Evolutionary conservation across 2,329 filamentous ascomycete species (phyloP).

Genomic region (Macrophomina pseudophaseolina): DNA sequence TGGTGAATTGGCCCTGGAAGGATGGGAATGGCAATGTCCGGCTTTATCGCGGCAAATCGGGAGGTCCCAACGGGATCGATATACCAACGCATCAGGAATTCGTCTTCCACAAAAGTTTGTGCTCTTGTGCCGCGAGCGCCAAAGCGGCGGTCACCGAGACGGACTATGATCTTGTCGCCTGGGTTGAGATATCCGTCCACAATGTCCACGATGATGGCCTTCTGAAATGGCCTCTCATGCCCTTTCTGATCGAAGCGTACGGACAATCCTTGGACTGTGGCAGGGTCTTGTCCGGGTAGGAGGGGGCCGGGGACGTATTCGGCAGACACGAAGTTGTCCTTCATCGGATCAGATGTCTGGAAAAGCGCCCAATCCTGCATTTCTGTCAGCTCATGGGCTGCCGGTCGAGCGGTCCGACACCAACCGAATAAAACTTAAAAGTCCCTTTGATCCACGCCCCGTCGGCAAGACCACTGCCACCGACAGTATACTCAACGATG

Average conservation of each 20-base stretch:
- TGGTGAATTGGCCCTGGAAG: constrained; percentile 31
- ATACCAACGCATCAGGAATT: constrained; percentile 44
- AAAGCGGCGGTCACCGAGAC: constrained; percentile 41
- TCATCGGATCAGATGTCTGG: constrained; percentile 38
- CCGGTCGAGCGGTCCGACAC: not conserved
- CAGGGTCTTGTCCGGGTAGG: constrained; percentile 38
- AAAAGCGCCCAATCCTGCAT: constrained; percentile 42
- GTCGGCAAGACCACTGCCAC: constrained; percentile 41
- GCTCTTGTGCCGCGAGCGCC: constrained; percentile 40
- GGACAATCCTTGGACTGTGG: constrained; percentile 41
- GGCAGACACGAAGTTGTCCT: constrained; percentile 36
- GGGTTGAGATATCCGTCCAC: constrained; percentile 47
- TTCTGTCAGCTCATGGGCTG: not conserved
- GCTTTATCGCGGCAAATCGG: constrained; percentile 42
- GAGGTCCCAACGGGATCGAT: constrained; percentile 47
- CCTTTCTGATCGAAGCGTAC: constrained; percentile 48
- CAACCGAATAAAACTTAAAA: constrained; percentile 46
- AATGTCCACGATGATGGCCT: constrained; percentile 36
- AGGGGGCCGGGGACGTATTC: constrained; percentile 39
- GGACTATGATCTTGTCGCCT: constrained; percentile 41
- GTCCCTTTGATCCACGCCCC: constrained; percentile 48
- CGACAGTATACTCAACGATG: constrained; percentile 35
- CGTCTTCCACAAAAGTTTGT: constrained; percentile 45
- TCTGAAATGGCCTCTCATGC: constrained; percentile 46
- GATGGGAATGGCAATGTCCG: constrained; percentile 37